Percentiles rank a stretch among this genome's conserved stretches.
Conservation (phyloP, 163 green algal species). For the Scenedesmus sp. region DNA sequence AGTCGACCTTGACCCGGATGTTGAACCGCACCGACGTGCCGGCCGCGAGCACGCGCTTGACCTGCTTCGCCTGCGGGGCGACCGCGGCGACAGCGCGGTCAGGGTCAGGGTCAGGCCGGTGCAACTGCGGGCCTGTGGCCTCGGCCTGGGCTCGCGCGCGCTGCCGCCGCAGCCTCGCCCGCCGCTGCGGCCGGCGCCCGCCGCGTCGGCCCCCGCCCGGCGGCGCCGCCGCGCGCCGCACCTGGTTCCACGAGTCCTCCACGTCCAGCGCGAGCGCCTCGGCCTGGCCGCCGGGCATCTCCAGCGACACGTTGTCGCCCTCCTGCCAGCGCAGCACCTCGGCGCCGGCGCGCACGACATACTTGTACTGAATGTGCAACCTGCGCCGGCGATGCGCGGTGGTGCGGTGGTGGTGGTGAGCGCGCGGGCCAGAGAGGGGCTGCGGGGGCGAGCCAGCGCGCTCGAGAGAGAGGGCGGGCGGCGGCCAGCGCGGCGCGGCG, state of each 20-base stretch:
- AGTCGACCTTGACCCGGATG: slow-evolving; percentile 35
- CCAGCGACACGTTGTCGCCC: slow-evolving; percentile 39
- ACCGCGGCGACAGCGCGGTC: too few relatives aligned
- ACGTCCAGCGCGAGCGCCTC: slow-evolving; percentile 30
- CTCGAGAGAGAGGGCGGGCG: too few relatives aligned
- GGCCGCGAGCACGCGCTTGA: slow-evolving; percentile 37
- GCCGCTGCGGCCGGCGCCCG: too few relatives aligned
- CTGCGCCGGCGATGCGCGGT: background rate
- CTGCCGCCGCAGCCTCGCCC: too few relatives aligned
- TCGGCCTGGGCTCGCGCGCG: too few relatives aligned
- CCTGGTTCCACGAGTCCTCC: slow-evolving; percentile 45
- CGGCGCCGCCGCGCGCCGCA: too few relatives aligned
- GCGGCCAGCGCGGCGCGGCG: too few relatives aligned
- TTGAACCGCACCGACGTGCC: slow-evolving; percentile 44
- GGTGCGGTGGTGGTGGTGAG: background rate
- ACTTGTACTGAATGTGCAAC: slow-evolving; percentile 44
- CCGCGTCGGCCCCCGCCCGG: too few relatives aligned
- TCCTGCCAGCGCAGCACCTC: slow-evolving; percentile 39
- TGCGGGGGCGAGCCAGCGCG: background rate
- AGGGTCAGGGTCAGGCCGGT: too few relatives aligned
- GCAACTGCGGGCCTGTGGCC: too few relatives aligned
- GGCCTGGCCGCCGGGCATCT: slow-evolving; percentile 20
- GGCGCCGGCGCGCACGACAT: slow-evolving; percentile 39
- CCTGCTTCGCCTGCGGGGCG: too few relatives aligned
- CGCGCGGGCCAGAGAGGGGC: background rate